Evolutionary conservation across 202 grass and related monocot species (phyloP).

Genomic region (Bolboschoenoplectus hybrid): DNA sequence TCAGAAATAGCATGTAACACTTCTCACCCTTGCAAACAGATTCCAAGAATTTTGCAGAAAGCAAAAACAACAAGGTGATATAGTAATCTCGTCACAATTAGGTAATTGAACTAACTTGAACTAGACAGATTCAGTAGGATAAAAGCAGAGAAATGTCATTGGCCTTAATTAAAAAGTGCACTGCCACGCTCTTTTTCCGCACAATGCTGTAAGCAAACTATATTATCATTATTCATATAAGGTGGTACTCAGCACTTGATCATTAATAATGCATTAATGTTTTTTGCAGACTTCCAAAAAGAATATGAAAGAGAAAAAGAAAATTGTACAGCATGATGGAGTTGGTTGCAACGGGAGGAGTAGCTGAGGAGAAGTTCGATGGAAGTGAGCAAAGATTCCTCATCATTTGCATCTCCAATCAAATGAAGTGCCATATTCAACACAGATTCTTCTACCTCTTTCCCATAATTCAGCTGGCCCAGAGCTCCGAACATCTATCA

Average conservation of each 20-base stretch:
- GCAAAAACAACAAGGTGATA: not conserved
- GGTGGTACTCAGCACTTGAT: not conserved
- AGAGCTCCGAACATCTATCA: slow-evolving; percentile 77
- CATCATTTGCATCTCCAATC: slow-evolving; percentile 72
- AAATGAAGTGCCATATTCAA: slow-evolving; percentile 62
- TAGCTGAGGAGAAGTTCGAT: slow-evolving; percentile 75
- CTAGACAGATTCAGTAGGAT: slow-evolving; percentile 1
- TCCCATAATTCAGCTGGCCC: slow-evolving; percentile 67
- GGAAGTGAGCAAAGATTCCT: slow-evolving; percentile 60
- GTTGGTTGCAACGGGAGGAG: slow-evolving; percentile 73
- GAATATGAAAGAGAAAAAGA: slow-evolving; percentile 37
- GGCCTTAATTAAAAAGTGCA: not conserved
- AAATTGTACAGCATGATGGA: slow-evolving; percentile 73
- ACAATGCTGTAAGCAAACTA: slow-evolving; percentile 6
- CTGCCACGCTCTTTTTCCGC: not conserved
- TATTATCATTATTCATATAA: not conserved
- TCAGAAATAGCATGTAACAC: not conserved
- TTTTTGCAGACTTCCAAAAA: slow-evolving; percentile 31
- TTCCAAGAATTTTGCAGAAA: slow-evolving; percentile 9
- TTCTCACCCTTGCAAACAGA: not conserved
- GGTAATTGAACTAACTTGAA: slow-evolving; percentile 7
- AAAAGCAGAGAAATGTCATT: not conserved
- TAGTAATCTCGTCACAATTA: not conserved
- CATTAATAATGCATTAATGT: not conserved
- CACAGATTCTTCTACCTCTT: slow-evolving; percentile 66